These are phyloP conservation scores for Phlyctochytrium planicorne DNA, from an alignment of 192 early-diverging fungal genomes.

Conservation along the genomic window DNA sequence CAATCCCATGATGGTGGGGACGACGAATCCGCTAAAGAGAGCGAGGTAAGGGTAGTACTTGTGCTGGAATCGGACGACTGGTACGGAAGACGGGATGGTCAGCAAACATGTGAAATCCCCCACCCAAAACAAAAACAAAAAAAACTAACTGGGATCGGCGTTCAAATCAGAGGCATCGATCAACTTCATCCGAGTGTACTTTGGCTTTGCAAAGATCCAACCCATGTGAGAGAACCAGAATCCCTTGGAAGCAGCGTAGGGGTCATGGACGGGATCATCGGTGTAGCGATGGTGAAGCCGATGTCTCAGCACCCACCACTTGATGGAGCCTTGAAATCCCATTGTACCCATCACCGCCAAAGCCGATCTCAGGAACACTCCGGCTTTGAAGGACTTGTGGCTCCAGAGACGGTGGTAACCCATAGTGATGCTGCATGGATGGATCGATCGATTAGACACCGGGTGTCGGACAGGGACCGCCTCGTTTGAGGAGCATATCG, in stretches of 20 bases:
- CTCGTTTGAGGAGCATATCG: too few species aligned
- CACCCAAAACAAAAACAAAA: not conserved
- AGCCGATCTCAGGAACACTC: slow-evolving; percentile 12
- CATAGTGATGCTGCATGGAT: slow-evolving; percentile 39
- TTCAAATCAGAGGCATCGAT: slow-evolving; percentile 41
- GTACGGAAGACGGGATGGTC: not conserved
- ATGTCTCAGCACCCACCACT: slow-evolving; percentile 45
- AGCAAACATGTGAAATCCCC: not conserved
- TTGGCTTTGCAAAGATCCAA: slow-evolving; percentile 44
- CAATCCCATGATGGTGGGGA: slow-evolving; percentile 30
- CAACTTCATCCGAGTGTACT: slow-evolving; percentile 33
- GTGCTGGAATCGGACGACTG: slow-evolving; percentile 41
- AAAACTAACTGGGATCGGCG: slow-evolving; percentile 23
- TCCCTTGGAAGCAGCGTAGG: slow-evolving; percentile 35
- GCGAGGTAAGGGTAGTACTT: slow-evolving; percentile 36
- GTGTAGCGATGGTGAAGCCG: slow-evolving; percentile 45
- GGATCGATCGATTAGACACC: not conserved
- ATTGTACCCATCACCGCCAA: slow-evolving; percentile 36
- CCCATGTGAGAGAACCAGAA: slow-evolving; percentile 50
- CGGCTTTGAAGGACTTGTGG: slow-evolving; percentile 34
- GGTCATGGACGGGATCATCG: slow-evolving; percentile 42
- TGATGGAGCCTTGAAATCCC: slow-evolving; percentile 42
- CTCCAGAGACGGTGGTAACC: slow-evolving; percentile 46
- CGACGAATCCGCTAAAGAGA: slow-evolving; percentile 26
- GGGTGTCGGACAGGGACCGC: not conserved